Percentiles rank a stretch among this genome's conserved stretches.
These are phyloP conservation scores for Talaromyces nanjingensis DNA, from an alignment of 495 filamentous ascomycete genomes.

Conservation along the genomic window DNA sequence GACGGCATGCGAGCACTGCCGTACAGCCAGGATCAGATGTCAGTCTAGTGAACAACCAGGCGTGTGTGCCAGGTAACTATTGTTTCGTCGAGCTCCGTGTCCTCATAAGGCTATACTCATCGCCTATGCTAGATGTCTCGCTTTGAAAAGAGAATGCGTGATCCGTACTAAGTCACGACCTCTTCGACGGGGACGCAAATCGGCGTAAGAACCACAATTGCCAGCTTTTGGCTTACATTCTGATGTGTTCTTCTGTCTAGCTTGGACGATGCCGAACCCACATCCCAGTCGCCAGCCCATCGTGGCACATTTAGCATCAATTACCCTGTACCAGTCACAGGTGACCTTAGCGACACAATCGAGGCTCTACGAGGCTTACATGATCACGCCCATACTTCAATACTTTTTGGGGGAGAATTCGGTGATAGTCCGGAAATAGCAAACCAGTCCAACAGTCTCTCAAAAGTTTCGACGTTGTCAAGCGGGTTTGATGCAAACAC, in stretches of 20 bases:
- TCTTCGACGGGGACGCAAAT: constrained; percentile 2
- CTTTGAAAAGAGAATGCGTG: constrained; percentile 9
- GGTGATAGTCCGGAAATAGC: not conserved
- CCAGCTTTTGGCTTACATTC: not conserved
- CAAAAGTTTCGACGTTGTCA: not conserved
- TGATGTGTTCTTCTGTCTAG: constrained; percentile 3
- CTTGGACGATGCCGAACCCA: not conserved
- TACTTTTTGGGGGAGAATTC: not conserved
- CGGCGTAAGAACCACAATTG: constrained; percentile 5
- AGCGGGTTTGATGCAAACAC: not conserved
- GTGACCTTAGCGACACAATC: not conserved
- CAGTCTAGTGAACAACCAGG: constrained; percentile 6
- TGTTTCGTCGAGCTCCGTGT: not conserved
- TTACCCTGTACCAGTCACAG: constrained; percentile 6
- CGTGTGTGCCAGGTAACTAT: constrained; percentile 5
- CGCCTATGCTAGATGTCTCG: constrained; percentile 4
- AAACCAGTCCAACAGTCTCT: constrained; percentile 3
- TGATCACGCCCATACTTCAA: not conserved
- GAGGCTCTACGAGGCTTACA: constrained; percentile 2
- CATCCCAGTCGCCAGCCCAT: constrained; percentile 1
- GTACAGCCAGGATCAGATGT: constrained; percentile 6
- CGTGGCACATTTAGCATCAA: constrained; percentile 6
- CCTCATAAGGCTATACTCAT: not conserved
- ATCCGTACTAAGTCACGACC: constrained; percentile 4
- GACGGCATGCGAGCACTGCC: constrained; percentile 7